phyloP scores from a whole-genome alignment of 2,329 filamentous ascomycete genomes.

The Ophiostoma novo-ulmi region DNA sequence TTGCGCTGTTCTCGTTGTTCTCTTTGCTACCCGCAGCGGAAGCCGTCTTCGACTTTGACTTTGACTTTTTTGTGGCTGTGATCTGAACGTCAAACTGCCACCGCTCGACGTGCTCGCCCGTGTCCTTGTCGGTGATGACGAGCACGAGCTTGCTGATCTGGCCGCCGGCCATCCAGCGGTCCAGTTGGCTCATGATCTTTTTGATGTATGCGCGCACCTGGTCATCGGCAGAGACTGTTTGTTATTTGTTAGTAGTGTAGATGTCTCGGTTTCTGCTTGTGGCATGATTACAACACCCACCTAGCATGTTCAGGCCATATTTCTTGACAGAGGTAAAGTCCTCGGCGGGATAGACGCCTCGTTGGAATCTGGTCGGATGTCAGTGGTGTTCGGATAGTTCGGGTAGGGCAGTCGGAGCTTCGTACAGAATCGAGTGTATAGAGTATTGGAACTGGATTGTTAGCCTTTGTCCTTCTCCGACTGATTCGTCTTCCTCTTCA shows the following conservation, averaged over 20 bases:
- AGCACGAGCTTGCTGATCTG: constrained; percentile 97
- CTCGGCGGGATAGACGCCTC: constrained; percentile 81
- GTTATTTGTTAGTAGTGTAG: neutral
- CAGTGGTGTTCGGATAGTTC: neutral
- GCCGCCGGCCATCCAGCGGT: constrained; percentile 94
- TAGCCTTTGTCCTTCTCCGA: neutral
- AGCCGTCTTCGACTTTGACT: constrained; percentile 26
- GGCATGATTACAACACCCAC: constrained; percentile 36
- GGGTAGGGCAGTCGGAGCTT: neutral
- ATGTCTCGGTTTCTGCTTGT: no score
- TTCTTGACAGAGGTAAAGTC: constrained; percentile 98
- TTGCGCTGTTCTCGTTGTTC: constrained; percentile 39
- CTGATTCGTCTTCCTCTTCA: neutral
- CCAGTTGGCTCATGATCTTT: constrained; percentile 96
- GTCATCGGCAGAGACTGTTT: constrained; percentile 80
- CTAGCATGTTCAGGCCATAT: constrained; percentile 97
- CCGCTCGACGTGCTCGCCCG: constrained; percentile 88
- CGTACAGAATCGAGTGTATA: constrained; percentile 90
- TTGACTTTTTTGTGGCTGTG: constrained; percentile 35
- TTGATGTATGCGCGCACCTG: constrained; percentile 99
- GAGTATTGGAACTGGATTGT: constrained; percentile 80
- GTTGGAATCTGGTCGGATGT: constrained; percentile 63
- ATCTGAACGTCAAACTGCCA: constrained; percentile 82
- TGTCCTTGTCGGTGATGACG: constrained; percentile 95
- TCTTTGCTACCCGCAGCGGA: constrained; percentile 23